Evolutionary conservation across 1,284 basidiomycete species (phyloP).

Genomic region (Leucoagaricus sp.): DNA sequence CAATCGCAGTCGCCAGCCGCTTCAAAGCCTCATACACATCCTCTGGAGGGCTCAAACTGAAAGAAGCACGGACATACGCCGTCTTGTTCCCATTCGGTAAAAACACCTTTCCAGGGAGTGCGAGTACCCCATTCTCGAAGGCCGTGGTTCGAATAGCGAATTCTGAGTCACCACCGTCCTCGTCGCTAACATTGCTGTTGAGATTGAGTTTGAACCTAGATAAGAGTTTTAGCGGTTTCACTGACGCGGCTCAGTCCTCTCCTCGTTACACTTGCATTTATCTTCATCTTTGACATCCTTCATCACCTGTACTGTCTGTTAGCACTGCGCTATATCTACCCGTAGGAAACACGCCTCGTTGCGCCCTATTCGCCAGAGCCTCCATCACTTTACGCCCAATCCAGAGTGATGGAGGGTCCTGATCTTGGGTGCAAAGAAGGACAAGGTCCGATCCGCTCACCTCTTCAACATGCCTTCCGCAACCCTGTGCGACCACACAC

Average conservation of each 20-base stretch:
- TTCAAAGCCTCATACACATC: conserved; percentile 76
- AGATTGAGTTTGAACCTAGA: conserved; percentile 69
- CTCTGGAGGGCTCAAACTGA: conserved; percentile 72
- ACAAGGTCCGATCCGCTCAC: background rate
- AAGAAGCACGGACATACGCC: conserved; percentile 78
- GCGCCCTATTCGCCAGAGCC: background rate
- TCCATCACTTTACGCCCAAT: background rate
- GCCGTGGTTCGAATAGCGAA: conserved; percentile 80
- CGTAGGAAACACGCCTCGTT: background rate
- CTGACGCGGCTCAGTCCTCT: conserved; percentile 1
- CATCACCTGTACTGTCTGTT: conserved; percentile 54
- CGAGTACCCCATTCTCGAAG: conserved; percentile 81
- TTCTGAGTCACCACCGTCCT: conserved; percentile 71
- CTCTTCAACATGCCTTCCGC: conserved; percentile 56
- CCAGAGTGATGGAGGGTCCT: background rate
- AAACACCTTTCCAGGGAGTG: conserved; percentile 83
- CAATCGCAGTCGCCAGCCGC: conserved; percentile 65
- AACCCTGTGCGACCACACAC: conserved; percentile 51
- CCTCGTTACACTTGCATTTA: conserved; percentile 54
- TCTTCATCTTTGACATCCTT: conserved; percentile 66
- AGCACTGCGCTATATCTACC: conserved; percentile 9
- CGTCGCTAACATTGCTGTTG: conserved; percentile 27
- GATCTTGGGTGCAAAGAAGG: background rate
- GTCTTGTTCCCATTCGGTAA: conserved; percentile 69
- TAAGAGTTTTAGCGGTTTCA: no score